A percentile compares a stretch with the other conserved stretches of the same genome.
Conservation (phyloP, 2,329 filamentous ascomycete genomes). For the Colletotrichum somersetense region DNA sequence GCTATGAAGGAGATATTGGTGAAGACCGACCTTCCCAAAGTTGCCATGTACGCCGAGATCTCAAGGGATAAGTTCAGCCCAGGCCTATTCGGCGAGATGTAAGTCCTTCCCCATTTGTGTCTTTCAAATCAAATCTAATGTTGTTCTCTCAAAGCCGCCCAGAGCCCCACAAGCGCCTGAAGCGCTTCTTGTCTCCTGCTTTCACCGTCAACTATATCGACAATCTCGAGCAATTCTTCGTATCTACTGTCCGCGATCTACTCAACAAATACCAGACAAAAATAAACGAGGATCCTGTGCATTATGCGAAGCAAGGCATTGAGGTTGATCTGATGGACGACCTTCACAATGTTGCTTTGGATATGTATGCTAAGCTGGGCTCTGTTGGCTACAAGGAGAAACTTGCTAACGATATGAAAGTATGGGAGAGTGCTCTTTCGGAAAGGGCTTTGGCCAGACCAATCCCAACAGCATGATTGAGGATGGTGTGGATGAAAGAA, state of each 20-base stretch:
- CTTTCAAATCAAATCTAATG: not conserved
- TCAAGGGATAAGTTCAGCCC: constrained; percentile 41
- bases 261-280: constrained; percentile 34
- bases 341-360: constrained; percentile 47
- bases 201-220: constrained; percentile 47
- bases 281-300: constrained; percentile 27
- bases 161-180: constrained; percentile 46
- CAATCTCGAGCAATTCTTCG: constrained; percentile 44
- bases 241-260: constrained; percentile 40
- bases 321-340: constrained; percentile 47
- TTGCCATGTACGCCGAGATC: constrained; percentile 45
- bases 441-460: constrained; percentile 47
- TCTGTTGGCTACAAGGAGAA: too few relatives aligned
- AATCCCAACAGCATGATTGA: constrained; percentile 42
- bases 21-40: constrained; percentile 44
- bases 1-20: constrained; percentile 44
- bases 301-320: constrained; percentile 39
- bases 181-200: constrained; percentile 46
- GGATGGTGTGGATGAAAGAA: constrained; percentile 31
- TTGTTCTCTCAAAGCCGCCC: constrained; percentile 34
- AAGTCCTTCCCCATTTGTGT: not conserved
- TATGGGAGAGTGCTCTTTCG: constrained; percentile 47
- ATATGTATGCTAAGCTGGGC: constrained; percentile 40
- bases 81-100: constrained; percentile 45
- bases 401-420: constrained; percentile 4